Evolutionary conservation across 805 yeast species (phyloP).

Genomic region (Starmera pachycereana): DNA sequence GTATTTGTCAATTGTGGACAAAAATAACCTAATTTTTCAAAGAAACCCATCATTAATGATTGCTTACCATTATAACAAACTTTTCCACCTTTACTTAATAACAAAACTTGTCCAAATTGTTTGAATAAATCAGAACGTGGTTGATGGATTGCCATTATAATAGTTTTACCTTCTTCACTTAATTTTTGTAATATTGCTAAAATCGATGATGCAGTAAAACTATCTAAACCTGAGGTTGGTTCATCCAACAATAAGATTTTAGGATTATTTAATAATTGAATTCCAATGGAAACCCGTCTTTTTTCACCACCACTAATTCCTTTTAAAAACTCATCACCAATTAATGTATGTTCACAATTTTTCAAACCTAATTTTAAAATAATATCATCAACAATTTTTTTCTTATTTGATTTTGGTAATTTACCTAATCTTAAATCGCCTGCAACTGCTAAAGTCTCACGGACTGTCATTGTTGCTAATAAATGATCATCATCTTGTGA

Average conservation of each 20-base stretch:
- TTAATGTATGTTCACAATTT: conserved; percentile 68
- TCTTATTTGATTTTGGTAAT: conserved; percentile 30
- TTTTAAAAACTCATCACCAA: conserved; percentile 51
- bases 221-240: conserved; percentile 84
- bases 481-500: conserved; percentile 75
- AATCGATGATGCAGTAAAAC: conserved; percentile 68
- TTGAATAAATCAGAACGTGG: conserved; percentile 65
- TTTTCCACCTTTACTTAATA: conserved; percentile 68
- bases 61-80: conserved; percentile 64
- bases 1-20: conserved; percentile 57
- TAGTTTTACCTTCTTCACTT: conserved; percentile 55
- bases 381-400: conserved; percentile 39
- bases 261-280: conserved; percentile 67
- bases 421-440: conserved; percentile 56
- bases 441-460: conserved; percentile 66
- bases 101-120: conserved; percentile 59
- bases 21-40: conserved; percentile 36
- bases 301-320: conserved; percentile 82
- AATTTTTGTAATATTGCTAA: conserved; percentile 48
- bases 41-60: conserved; percentile 36
- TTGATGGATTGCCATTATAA: conserved; percentile 76
- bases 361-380: conserved; percentile 57
- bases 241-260: conserved; percentile 70
- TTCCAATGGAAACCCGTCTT: conserved; percentile 73
- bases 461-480: conserved; percentile 61